phyloP scores from a whole-genome alignment of 2,329 filamentous ascomycete species.

The Corinectria fuckeliana region DNA sequence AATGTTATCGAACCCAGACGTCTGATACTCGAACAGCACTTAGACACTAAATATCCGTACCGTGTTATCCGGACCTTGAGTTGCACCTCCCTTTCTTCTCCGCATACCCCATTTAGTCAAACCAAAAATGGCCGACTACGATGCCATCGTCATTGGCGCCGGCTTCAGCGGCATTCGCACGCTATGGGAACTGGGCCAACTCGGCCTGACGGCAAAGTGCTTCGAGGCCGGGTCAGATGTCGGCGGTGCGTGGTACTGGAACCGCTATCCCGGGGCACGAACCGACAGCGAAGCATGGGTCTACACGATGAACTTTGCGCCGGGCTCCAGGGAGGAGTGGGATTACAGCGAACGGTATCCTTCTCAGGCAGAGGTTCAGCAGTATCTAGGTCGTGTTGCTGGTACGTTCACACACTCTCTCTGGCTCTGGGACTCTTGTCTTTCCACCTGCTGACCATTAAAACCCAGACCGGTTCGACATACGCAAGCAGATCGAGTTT shows the following conservation, averaged over 20 bases:
- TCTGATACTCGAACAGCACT: no score
- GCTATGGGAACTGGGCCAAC: slow-evolving; percentile 11
- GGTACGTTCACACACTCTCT: not conserved
- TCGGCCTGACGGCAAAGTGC: slow-evolving; percentile 15
- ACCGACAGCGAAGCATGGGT: slow-evolving; percentile 21
- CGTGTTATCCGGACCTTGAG: not conserved
- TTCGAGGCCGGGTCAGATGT: slow-evolving; percentile 23
- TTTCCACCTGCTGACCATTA: not conserved
- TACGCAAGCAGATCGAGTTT: slow-evolving; percentile 9
- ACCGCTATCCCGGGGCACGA: slow-evolving; percentile 24
- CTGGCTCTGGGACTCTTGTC: not conserved
- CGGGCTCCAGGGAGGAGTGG: not conserved
- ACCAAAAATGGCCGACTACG: not conserved
- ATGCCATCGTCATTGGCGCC: slow-evolving; percentile 19
- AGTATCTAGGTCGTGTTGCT: slow-evolving; percentile 15
- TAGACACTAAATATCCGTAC: no score
- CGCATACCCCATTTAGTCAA: not conserved
- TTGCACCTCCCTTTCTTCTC: not conserved
- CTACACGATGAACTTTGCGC: slow-evolving; percentile 15
- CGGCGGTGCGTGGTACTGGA: slow-evolving; percentile 28
- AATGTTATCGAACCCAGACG: no score
- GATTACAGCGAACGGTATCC: slow-evolving; percentile 13
- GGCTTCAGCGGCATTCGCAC: slow-evolving; percentile 22
- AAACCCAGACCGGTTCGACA: slow-evolving; percentile 1
- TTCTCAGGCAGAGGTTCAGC: slow-evolving; percentile 13